Conservation (phyloP, 1,284 basidiomycete species). For the Trichosporon faecale region DNA sequence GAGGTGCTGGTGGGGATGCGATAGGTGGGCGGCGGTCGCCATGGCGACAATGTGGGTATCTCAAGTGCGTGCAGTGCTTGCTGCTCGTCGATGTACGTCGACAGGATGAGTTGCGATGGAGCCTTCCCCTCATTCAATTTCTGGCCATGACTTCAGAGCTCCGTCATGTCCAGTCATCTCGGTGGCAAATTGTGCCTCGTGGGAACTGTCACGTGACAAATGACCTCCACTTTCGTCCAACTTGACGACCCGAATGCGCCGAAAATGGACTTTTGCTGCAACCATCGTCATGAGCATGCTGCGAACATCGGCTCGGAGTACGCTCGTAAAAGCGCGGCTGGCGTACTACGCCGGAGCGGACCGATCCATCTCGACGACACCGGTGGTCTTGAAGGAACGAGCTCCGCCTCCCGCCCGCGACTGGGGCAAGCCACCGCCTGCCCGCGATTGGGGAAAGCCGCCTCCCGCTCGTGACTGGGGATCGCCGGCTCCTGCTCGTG, state of each 20-base stretch:
- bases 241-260: neutral
- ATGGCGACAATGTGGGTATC: neutral
- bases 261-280: neutral
- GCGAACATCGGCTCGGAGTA: slow-evolving; percentile 2
- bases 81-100: neutral
- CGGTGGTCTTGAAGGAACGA: neutral
- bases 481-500: neutral
- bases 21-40: neutral
- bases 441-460: neutral
- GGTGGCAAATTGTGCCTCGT: slow-evolving; percentile 9
- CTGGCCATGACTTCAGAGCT: slow-evolving; percentile 1
- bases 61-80: neutral
- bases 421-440: neutral
- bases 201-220: neutral
- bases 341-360: neutral
- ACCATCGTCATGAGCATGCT: slow-evolving; percentile 12
- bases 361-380: neutral
- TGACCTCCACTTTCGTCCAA: neutral
- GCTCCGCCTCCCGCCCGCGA: neutral
- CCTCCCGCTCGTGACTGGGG: neutral
- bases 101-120: neutral
- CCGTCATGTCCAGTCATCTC: slow-evolving; percentile 7
- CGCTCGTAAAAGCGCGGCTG: slow-evolving; percentile 2
- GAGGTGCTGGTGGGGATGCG: neutral
- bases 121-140: neutral